A percentile compares a stretch with the other conserved stretches of the same genome.
phyloP scores from a whole-genome alignment of 129 eudicot genomes.

The Saussurea involucrata region DNA sequence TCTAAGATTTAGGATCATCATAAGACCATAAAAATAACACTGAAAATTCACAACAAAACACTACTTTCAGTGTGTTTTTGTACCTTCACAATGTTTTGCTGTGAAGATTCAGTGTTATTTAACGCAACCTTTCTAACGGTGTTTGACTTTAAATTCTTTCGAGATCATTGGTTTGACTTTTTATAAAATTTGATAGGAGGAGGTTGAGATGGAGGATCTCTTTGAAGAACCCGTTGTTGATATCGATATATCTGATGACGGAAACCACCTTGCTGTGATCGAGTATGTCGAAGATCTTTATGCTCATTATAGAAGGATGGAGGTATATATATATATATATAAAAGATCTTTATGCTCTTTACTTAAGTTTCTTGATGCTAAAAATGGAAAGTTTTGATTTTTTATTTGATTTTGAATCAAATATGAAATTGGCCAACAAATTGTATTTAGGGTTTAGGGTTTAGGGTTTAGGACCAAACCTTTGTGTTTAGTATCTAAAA shows the following conservation, averaged over 20 bases:
- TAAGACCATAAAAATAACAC: not conserved
- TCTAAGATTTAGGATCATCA: not conserved
- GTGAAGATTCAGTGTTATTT: no score
- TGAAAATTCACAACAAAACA: not conserved
- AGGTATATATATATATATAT: conserved; percentile 37
- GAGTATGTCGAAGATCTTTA: conserved; percentile 82
- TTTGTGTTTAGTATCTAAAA: no score
- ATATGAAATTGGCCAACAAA: no score
- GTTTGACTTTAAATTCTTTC: not conserved
- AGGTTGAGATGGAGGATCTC: conserved; percentile 83
- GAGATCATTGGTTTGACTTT: not conserved
- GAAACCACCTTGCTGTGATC: conserved; percentile 61
- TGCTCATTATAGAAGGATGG: conserved; percentile 62
- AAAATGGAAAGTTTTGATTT: not conserved
- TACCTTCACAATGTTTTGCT: not conserved
- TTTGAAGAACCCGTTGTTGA: conserved; percentile 60
- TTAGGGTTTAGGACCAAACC: no score
- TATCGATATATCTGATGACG: conserved; percentile 56
- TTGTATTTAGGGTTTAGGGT: no score
- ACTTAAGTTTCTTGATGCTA: conserved; percentile 7
- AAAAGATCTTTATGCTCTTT: not conserved
- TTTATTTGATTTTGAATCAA: not conserved
- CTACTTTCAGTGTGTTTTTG: not conserved
- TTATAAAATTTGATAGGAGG: conserved; percentile 26
- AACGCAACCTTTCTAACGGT: not conserved